Conservation (phyloP, 306 rosid species). For the Calophaca sinica region DNA sequence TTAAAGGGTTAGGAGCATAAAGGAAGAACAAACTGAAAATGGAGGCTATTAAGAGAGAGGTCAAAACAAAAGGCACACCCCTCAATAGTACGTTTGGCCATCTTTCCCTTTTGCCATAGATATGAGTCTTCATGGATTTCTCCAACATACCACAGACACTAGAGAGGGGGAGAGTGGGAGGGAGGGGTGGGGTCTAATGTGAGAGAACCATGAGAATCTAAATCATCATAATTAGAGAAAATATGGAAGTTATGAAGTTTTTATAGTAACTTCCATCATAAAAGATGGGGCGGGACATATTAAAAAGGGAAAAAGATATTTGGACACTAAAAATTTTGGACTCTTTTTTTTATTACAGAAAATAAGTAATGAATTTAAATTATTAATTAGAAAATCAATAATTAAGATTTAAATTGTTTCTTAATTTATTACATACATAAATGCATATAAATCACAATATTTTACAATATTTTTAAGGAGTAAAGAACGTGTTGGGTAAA, state of each 20-base stretch:
- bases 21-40: constrained; percentile 58
- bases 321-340: neutral
- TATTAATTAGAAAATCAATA: no score
- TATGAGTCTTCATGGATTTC: constrained; percentile 54
- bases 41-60: constrained; percentile 54
- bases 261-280: constrained; percentile 20
- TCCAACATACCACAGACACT: constrained; percentile 23
- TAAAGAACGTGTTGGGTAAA: no score
- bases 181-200: constrained; percentile 16
- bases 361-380: no score
- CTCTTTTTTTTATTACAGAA: no score
- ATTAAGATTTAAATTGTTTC: no score
- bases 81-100: constrained; percentile 45
- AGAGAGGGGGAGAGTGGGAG: constrained; percentile 20
- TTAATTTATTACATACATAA: no score
- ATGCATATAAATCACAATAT: no score
- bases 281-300: constrained; percentile 4
- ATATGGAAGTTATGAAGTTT: neutral
- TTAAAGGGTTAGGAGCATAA: constrained; percentile 59
- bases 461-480: no score
- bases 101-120: constrained; percentile 54
- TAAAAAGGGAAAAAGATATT: neutral
- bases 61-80: constrained; percentile 54
- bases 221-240: constrained; percentile 11
- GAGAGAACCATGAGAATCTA: constrained; percentile 38